A percentile compares a stretch with the other conserved stretches of the same genome.
These are phyloP conservation scores for Albifimbria verrucaria DNA, from an alignment of 2,329 filamentous ascomycete genomes.

Conservation along the genomic window DNA sequence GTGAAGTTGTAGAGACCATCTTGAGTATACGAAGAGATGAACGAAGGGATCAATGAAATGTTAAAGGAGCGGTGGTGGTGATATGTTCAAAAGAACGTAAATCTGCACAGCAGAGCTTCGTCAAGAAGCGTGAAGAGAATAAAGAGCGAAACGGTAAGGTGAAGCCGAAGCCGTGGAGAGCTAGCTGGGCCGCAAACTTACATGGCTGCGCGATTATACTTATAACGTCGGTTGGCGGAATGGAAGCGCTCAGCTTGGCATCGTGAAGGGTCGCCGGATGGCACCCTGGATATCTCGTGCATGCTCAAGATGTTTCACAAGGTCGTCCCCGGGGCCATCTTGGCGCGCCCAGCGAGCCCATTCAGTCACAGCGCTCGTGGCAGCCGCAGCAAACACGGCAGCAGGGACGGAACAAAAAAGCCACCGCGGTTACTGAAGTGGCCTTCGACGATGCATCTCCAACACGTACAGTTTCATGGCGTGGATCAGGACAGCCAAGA, in stretches of 20 bases:
- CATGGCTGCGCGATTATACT: not conserved
- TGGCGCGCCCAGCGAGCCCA: no score
- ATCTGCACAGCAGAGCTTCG: slow-evolving; percentile 14
- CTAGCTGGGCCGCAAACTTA: not conserved
- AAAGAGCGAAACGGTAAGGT: not conserved
- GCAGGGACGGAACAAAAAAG: not conserved
- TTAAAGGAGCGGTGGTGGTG: not conserved
- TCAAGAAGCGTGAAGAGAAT: slow-evolving; percentile 12
- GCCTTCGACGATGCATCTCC: not conserved
- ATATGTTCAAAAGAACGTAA: slow-evolving; percentile 4
- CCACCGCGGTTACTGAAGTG: not conserved
- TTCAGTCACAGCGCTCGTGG: no score
- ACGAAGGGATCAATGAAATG: slow-evolving; percentile 1
- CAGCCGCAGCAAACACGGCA: no score
- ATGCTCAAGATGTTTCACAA: not conserved
- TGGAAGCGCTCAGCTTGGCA: not conserved
- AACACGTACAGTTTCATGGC: slow-evolving; percentile 1
- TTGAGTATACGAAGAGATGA: not conserved
- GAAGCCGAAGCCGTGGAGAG: slow-evolving; percentile 10
- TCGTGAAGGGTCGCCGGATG: not conserved
- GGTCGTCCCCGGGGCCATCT: not conserved
- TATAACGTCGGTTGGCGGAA: not conserved
- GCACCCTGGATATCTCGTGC: not conserved
- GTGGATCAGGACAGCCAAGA: slow-evolving; percentile 1
- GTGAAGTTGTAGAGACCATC: not conserved